Base-by-base conservation (phyloP, 2,329 filamentous ascomycete genomes). In the Clarireedia hainanense region DNA sequence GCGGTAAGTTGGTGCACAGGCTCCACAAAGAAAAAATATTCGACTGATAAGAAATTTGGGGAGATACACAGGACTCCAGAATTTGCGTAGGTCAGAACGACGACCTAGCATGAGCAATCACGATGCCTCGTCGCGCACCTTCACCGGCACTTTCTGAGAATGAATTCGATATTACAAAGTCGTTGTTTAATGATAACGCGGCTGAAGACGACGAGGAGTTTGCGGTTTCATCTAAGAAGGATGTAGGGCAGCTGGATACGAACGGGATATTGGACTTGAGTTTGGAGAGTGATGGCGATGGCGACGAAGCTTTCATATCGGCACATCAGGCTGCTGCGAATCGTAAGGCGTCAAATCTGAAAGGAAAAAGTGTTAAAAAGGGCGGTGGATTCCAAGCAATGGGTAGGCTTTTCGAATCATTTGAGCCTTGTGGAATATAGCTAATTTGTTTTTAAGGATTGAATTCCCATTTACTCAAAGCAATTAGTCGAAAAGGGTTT, bases 351-450 rank as follows among this genome's bases (percentile, higher is more conserved):
- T 80, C 86, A 9, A 94, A 91, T 68, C 65, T 94, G 6, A 94
- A 92, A 71, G 89, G 89, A 20, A 88, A 88, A 60, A 86, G 85
- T 2, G 88, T 89, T 34, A 96, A 96, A 76, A 99, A 97, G 72
- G 89, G 91, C 39, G 94, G 94, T 66, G 94, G 92, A 52, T 99
- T 99, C 69, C 94, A 99, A 71, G 86, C 89, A 47, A 96, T 99
- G 91, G 88, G 82, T 85, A 72, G 57, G 74, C 60, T n/a, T 26
- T 30, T n/a, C 26, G 30, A 46, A 2, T n/a, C n/a, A 23, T 5
- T 12, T n/a, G 12, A 43, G 23, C 40, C 7, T 23, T 14, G 46
- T 47, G 47, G 43, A 36, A 26, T 20, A 6, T 57, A 23, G 37
- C 62, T 64, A 58, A 66, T 39, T 39, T n/a, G 47, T 45, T 23